Conservation (phyloP, 352 stramenopile species). For the Aphanomyces cochlioides region DNA sequence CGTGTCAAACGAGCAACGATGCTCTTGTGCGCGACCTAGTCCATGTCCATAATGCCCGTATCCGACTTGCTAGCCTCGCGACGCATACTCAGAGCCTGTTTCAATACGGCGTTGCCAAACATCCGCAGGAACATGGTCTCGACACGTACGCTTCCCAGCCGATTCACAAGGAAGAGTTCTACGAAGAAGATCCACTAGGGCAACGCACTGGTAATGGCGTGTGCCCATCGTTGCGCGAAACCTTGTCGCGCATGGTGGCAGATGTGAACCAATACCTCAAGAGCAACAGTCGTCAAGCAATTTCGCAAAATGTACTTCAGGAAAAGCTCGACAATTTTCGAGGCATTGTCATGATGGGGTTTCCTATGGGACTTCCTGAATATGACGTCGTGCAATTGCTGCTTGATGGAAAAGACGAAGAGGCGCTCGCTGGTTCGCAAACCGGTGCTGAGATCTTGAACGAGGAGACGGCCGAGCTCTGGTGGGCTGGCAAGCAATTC, state of each 20-base stretch:
- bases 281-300: constrained; percentile 57
- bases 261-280: constrained; percentile 71
- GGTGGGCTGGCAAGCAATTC: constrained; percentile 95
- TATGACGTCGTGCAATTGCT: constrained; percentile 85
- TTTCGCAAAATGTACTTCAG: constrained; percentile 69
- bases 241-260: constrained; percentile 67
- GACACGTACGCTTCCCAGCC: constrained; percentile 70
- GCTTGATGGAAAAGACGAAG: constrained; percentile 69
- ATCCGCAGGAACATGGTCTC: constrained; percentile 74
- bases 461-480: constrained; percentile 87
- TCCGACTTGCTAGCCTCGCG: constrained; percentile 65
- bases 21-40: constrained; percentile 80
- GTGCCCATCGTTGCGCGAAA: constrained; percentile 68
- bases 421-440: constrained; percentile 57
- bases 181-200: constrained; percentile 82
- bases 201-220: constrained; percentile 86
- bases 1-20: constrained; percentile 70
- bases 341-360: constrained; percentile 91
- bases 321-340: constrained; percentile 93
- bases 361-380: constrained; percentile 91
- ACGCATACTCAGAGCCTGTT: constrained; percentile 75
- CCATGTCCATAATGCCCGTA: constrained; percentile 73
- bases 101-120: constrained; percentile 84
- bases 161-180: constrained; percentile 72
- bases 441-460: constrained; percentile 76